Base-by-base conservation (phyloP, 2,329 filamentous ascomycete genomes). In the Cercospora zeina region DNA sequence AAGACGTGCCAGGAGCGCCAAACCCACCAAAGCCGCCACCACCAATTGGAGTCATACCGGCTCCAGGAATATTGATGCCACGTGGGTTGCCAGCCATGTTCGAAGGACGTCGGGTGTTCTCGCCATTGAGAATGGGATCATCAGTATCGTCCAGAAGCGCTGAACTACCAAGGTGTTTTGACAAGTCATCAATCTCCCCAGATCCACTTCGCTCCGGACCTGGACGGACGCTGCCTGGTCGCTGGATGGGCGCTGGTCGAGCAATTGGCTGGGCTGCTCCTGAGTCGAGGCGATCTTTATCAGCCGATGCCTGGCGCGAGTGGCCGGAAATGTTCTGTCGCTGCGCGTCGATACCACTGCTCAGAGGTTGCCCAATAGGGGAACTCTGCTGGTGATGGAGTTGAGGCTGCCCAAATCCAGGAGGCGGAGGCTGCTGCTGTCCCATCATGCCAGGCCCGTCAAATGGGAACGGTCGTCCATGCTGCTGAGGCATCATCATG, bases 181-280 rank as follows among this genome's bases (percentile, higher is more conserved):
- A 74, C 36, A 75, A 61, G 50, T 73, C 70, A 9, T 76, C 74
- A 13, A 91, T 79, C 60, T 88, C 87, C 27, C 82, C 81, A 1
- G 75, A 71, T 51, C 66, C 73, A 45, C 73, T 74, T 62, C 74
- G 72, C 19, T 80, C 77, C 31, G 77, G 74, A 39, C 73, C 77
- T 19, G 45, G 83, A 65, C 82, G 82, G 9, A 83, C 85, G 74
- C 92, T 96, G 14, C 88, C 87, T 0, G 95, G 93, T 34, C 92
- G 85, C 65, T 93, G 91, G 66, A 97, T 97, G 0, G 93, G 93
- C 24, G 90, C 86, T 27, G 93, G 93, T 58, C 92, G 85, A 50
- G 88, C 84, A 64, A 96, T 93, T 1, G 90, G 90, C 65, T 91
- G 88, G 34, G 87, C 82, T 58, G 85, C 80, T 33, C 81, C 78